Evolutionary conservation across 1,284 basidiomycete species (phyloP), one percentile per base, ranked within the genome.

Genomic region (Puccinia novopanici): DNA sequence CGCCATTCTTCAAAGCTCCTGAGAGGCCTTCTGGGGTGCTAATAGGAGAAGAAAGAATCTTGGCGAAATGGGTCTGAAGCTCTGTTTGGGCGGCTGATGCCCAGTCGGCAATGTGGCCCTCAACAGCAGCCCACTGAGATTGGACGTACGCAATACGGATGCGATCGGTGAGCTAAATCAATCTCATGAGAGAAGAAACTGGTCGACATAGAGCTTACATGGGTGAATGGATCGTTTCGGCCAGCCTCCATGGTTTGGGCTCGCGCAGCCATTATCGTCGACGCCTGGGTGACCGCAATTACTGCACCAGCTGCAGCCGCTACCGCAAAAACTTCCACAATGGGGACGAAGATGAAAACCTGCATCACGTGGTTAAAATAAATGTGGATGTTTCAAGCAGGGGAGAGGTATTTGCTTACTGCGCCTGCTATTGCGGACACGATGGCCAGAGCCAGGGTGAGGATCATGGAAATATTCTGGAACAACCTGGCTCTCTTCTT

Each of bases 281-380:
- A 37, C 3, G 54, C 68, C 34, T 71, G 68, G 30, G 50, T 48
- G 27, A 71, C n/a, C 22, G 68, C 50, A 22, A 71, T 17, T 22
- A 54, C 50, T 40, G 68, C 68, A 52, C 68, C 68, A 22, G 68
- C 52, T 54, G 68, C 19, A 24, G 68, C 68, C 68, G n/a, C n/a
- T 15, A 71, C 68, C 2, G n/a, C 68, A 40, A 71, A 54, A 27
- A 27, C 50, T 22, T 34, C 0, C 1, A 55, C 17, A 22, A 27
- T 24, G n/a, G 68, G 50, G 15, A 13, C 19, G 22, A 54, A 13
- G 12, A 71, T 22, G 40, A 71, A 71, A 71, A 71, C 68, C 50
- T 71, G 9, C 10, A 37, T 5, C 42, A 12, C 15, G 48, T 19
- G 5, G 30, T 71, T 55, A 54, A 13, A 13, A 2, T 34, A 50